These are phyloP conservation scores for Suhomyces coccinellae DNA, from an alignment of 1,139 yeast species.

Conservation along the genomic window DNA sequence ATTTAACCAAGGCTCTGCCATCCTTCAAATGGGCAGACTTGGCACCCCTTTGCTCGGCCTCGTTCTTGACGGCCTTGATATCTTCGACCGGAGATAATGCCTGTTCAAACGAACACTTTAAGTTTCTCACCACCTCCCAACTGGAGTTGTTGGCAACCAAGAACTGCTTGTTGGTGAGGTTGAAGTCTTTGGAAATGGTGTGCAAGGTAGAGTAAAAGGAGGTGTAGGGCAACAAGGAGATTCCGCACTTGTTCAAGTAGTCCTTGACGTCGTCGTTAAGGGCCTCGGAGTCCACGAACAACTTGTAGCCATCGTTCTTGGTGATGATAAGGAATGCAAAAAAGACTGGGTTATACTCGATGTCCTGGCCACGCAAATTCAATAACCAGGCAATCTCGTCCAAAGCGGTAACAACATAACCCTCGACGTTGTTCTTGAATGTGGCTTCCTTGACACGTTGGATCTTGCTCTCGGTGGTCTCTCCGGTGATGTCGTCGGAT, in stretches of 20 bases:
- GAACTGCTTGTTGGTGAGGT: slow-evolving; percentile 43
- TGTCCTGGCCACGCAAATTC: slow-evolving; percentile 82
- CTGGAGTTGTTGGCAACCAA: slow-evolving; percentile 68
- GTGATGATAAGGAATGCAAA: slow-evolving; percentile 72
- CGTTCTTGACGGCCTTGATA: slow-evolving; percentile 78
- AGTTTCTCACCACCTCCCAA: slow-evolving; percentile 74
- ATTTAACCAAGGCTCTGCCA: slow-evolving; percentile 77
- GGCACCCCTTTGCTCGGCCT: slow-evolving; percentile 73
- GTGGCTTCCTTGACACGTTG: slow-evolving; percentile 45
- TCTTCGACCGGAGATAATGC: slow-evolving; percentile 64
- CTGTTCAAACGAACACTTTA: slow-evolving; percentile 43
- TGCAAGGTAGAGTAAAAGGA: slow-evolving; percentile 56
- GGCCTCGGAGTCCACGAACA: slow-evolving; percentile 56
- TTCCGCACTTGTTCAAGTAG: slow-evolving; percentile 36
- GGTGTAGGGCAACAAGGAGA: slow-evolving; percentile 53
- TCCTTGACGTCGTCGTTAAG: slow-evolving; percentile 15
- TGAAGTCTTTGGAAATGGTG: slow-evolving; percentile 42
- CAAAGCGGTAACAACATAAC: slow-evolving; percentile 65
- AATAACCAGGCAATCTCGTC: slow-evolving; percentile 95
- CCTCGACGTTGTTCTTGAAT: slow-evolving; percentile 40
- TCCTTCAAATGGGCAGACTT: slow-evolving; percentile 79
- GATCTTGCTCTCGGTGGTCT: slow-evolving; percentile 45
- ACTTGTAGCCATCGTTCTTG: slow-evolving; percentile 43
- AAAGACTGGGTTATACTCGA: slow-evolving; percentile 89
- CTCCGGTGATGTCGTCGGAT: slow-evolving; percentile 50